Evolutionary conservation across 257 asterid genomes (phyloP).

Genomic region (Sherardia arvensis): DNA sequence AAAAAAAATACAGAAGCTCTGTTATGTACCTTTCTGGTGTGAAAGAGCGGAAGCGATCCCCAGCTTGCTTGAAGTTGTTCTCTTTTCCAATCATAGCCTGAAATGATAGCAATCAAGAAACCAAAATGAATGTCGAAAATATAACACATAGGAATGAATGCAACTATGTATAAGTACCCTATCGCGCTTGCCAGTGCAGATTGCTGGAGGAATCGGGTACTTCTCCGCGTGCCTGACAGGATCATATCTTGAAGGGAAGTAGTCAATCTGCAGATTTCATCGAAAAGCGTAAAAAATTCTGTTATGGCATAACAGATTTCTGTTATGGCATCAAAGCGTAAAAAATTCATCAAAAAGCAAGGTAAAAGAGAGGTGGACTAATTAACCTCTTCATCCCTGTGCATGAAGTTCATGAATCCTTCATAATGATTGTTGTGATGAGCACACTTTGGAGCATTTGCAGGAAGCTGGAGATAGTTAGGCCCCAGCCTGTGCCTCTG

Average conservation of each 20-base stretch:
- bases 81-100: constrained; percentile 24
- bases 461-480: constrained; percentile 31
- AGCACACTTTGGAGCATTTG: constrained; percentile 30
- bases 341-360: not conserved
- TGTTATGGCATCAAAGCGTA: not conserved
- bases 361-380: constrained; percentile 7
- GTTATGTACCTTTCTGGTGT: constrained; percentile 19
- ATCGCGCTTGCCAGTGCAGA: constrained; percentile 24
- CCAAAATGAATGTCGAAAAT: not conserved
- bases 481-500: constrained; percentile 35
- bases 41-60: constrained; percentile 28
- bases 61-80: constrained; percentile 31
- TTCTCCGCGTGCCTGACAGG: constrained; percentile 28
- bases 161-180: constrained; percentile 13
- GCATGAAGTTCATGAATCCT: constrained; percentile 37
- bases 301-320: not conserved
- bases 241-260: constrained; percentile 35
- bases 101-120: not conserved
- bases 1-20: not conserved
- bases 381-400: constrained; percentile 29
- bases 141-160: not conserved
- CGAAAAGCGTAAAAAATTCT: too few relatives aligned
- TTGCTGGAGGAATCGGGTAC: constrained; percentile 22
- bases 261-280: constrained; percentile 23
- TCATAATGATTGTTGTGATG: constrained; percentile 33